Base-by-base conservation (phyloP, 768 basidiomycete genomes). In the Leccinum olivaceopallidum region DNA sequence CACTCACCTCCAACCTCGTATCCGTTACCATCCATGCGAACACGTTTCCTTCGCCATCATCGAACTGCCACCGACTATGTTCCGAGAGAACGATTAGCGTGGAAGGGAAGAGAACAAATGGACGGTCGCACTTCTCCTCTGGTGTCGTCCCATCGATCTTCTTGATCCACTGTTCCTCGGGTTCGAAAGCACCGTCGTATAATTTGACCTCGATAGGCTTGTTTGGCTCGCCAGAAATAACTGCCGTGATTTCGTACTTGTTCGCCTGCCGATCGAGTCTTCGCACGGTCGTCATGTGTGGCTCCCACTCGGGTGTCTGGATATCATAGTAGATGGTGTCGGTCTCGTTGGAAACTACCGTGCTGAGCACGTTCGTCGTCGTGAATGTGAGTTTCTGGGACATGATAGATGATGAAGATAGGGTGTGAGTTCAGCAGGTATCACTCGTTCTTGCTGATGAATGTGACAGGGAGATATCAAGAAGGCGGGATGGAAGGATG, bases 321-420 rank as follows among this genome's bases (percentile, higher is more conserved):
- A 79, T 64, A 58, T 79, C 79, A 59, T 75, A 80, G 71, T 76
- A 77, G 57, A 76, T 67, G 60, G 66, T 67, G 62, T 80, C 78
- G 58, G 67, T 71, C 36, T 60, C 67, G 58, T 75, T 78, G 42
- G 79, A 71, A 54, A 79, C 71, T 42, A 77, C 67, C 62, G 77
- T 72, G 60, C 77, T 78, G 57, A 69, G 71, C 55, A 77, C 56
- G 53, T 65, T 70, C 47, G 77, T 71, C 55, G 78, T 80, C 51
- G 78, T 79, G 52, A 79, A 69, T 37, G 67, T 65, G 34, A 79
- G 74, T 56, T 68, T 68, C 52, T 76, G 69, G 54, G 75, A 65
- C 63, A 67, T 64, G 63, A 39, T 14, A n/a, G 30, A 30, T 18
- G 50, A 52, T 7, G 16, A 47, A 3, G 20, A 5, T 47, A 47